These are phyloP conservation scores for Anisodus tanguticus DNA, from an alignment of 257 asterid species.

Conservation along the genomic window DNA sequence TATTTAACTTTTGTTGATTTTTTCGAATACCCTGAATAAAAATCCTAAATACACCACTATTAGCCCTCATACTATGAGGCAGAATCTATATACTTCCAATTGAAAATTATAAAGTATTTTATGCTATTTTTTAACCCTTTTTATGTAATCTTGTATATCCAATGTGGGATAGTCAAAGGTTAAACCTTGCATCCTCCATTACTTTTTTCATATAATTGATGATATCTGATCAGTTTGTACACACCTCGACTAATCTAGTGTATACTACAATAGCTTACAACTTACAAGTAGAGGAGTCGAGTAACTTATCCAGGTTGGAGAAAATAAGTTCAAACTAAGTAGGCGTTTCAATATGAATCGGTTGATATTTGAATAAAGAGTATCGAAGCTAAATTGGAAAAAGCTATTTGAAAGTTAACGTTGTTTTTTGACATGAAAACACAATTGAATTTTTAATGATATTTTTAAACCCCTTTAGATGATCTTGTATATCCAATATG, in stretches of 20 bases:
- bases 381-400: neutral
- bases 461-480: no score
- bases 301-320: neutral
- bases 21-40: no score
- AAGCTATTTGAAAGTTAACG: neutral
- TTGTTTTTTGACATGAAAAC: neutral
- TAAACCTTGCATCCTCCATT: no score
- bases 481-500: no score
- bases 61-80: neutral
- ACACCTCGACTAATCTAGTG: neutral
- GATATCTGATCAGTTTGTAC: neutral
- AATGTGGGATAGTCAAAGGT: neutral
- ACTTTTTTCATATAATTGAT: neutral
- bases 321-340: neutral
- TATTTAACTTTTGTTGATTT: no score
- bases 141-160: neutral
- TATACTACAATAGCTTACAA: neutral
- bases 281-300: neutral
- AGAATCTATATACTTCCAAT: neutral
- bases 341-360: neutral
- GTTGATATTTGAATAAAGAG: neutral
- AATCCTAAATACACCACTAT: no score
- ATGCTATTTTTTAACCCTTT: neutral
- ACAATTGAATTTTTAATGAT: neutral
- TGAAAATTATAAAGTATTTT: neutral